phyloP scores from a whole-genome alignment of 1,139 yeast genomes.

The Kurtzmaniella quercitrusa region DNA sequence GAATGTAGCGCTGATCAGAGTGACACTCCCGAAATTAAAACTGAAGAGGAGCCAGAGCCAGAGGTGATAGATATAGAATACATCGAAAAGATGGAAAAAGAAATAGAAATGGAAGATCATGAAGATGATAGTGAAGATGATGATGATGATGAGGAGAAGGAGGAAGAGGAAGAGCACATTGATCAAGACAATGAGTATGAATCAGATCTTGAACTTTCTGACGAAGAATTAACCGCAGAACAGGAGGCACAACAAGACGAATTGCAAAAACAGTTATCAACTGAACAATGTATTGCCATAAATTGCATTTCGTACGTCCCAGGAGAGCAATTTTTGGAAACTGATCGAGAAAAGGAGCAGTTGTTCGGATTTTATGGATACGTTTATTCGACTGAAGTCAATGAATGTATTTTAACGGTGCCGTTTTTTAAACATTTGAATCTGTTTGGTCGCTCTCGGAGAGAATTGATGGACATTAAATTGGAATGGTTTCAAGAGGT shows the following conservation, averaged over 20 bases:
- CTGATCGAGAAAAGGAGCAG: conserved; percentile 23
- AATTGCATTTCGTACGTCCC: neutral
- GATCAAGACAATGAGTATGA: conserved; percentile 19
- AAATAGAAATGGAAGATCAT: conserved; percentile 13
- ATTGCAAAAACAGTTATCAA: conserved; percentile 28
- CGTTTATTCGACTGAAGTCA: conserved; percentile 49
- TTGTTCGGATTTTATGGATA: conserved; percentile 76
- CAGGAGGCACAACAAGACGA: conserved; percentile 18
- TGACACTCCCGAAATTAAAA: conserved; percentile 11
- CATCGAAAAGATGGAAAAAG: conserved; percentile 22
- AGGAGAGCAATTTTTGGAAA: neutral
- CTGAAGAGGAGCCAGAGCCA: conserved; percentile 14
- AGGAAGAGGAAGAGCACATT: conserved; percentile 10
- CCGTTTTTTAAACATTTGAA: conserved; percentile 46
- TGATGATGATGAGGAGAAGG: conserved; percentile 15
- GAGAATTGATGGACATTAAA: conserved; percentile 36
- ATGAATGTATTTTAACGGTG: conserved; percentile 57
- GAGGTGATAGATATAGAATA: conserved; percentile 27
- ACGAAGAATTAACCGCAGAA: conserved; percentile 20
- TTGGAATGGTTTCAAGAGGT: conserved; percentile 61
- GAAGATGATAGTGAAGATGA: conserved; percentile 26
- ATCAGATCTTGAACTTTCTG: conserved; percentile 28
- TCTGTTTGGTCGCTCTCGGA: conserved; percentile 19
- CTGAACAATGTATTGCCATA: conserved; percentile 15
- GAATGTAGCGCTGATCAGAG: conserved; percentile 7